Evolutionary conservation across 768 basidiomycete species (phyloP).

Genomic region (Phylloporus sp.): DNA sequence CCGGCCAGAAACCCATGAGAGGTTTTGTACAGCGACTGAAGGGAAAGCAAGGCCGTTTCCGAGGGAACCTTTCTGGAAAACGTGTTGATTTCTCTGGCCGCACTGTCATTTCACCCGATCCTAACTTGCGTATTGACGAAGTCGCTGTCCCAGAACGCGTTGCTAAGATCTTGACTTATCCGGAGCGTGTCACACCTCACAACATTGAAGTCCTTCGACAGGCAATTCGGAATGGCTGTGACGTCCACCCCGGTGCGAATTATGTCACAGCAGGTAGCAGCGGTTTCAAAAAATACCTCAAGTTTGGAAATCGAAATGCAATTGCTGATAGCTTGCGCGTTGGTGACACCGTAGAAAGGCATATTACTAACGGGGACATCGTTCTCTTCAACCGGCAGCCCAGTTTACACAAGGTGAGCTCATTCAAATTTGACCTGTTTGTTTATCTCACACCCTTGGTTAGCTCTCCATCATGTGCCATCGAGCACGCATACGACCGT

Average conservation of each 20-base stretch:
- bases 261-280: conserved; percentile 81
- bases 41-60: conserved; percentile 98
- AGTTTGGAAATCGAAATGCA: conserved; percentile 76
- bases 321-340: conserved; percentile 80
- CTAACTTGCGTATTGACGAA: conserved; percentile 98
- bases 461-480: conserved; percentile 99
- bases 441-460: conserved; percentile 2
- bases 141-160: conserved; percentile 96
- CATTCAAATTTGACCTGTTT: background rate
- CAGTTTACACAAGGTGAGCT: conserved; percentile 84
- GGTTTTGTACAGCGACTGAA: conserved; percentile 98
- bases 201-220: conserved; percentile 75
- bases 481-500: conserved; percentile 91
- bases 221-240: conserved; percentile 84
- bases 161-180: conserved; percentile 92
- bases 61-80: conserved; percentile 97
- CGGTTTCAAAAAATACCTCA: conserved; percentile 81
- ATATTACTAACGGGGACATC: conserved; percentile 92
- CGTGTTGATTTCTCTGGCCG: conserved; percentile 98
- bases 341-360: conserved; percentile 93
- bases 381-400: conserved; percentile 99
- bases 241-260: conserved; percentile 93
- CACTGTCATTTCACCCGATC: conserved; percentile 98
- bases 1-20: conserved; percentile 90
- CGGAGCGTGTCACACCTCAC: conserved; percentile 89